Base-by-base conservation (phyloP, 1,139 yeast species). In the Saccharomyces hybrid region DNA sequence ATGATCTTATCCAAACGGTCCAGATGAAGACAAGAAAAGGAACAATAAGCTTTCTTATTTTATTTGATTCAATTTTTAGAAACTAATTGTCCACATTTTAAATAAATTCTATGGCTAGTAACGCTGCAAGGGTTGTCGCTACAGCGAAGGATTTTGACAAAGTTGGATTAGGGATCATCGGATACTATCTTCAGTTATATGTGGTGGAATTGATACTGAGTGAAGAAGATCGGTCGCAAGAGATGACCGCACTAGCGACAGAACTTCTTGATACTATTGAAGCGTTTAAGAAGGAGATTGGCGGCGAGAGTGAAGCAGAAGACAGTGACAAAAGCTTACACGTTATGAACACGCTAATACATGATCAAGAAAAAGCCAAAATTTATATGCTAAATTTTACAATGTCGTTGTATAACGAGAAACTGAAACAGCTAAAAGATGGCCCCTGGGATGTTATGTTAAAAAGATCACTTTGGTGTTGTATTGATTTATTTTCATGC, bases 381-480 rank as follows among this genome's bases (percentile, higher is more conserved):
- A 54, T 59, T 5, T 66, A 67, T 51, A 51, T 62, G 27, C 46
- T 61, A 42, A 66, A 67, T 56, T 65, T 67, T 47, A 55, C 66
- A 5, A 61, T 67, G 63, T 59, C 65, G 14, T 49, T 68, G 23
- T 67, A 68, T 53, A 68, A 68, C 51, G 61, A 58, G 25, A 62
- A 64, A 51, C 51, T 68, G 52, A 44, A 49, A 46, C 66, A 64
- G 51, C 50, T 66, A 5, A 58, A 63, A 29, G 51, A 56, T 3
- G 66, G 64, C 4, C 59, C 60, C 4, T 55, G 61, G 58, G 60
- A 60, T 51, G 26, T 20, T 9, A 62, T 61, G 32, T 50, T 68
- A 51, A 56, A 55, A 26, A 56, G 63, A 38, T 68, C 64, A 0
- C 53, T 68, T 27, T 66, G 70, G 71, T 67, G 71, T 52, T 64